Percentiles rank a stretch among this genome's conserved stretches.
phyloP scores from a whole-genome alignment of 129 eudicot genomes.

The Smallanthus sonchifolius region DNA sequence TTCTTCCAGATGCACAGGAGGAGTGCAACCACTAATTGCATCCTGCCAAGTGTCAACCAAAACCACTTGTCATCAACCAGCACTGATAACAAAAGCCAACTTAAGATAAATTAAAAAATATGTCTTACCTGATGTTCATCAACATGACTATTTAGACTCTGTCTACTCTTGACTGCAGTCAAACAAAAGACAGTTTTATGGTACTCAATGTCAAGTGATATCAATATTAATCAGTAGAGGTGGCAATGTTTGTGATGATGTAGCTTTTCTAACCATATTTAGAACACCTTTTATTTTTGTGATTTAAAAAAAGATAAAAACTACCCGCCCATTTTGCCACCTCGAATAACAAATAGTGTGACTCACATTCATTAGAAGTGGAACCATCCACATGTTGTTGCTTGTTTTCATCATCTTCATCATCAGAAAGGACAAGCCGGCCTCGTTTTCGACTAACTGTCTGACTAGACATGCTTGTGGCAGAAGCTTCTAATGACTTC shows the following conservation, averaged over 20 bases:
- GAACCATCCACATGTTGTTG: slow-evolving; percentile 49
- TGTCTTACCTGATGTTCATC: slow-evolving; percentile 48
- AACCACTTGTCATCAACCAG: neutral
- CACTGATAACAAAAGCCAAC: neutral
- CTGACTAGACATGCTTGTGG: slow-evolving; percentile 52
- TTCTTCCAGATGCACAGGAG: slow-evolving; percentile 54
- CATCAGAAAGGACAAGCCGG: slow-evolving; percentile 74
- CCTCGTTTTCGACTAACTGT: slow-evolving; percentile 65
- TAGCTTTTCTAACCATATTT: neutral
- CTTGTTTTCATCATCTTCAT: slow-evolving; percentile 61
- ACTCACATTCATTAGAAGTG: slow-evolving; percentile 77
- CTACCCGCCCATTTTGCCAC: neutral
- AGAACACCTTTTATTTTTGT: neutral
- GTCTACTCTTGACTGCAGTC: slow-evolving; percentile 49
- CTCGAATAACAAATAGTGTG: neutral
- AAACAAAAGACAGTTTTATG: slow-evolving; percentile 14
- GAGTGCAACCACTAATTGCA: slow-evolving; percentile 42
- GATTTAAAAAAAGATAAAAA: neutral
- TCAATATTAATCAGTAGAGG: neutral
- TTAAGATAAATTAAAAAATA: neutral
- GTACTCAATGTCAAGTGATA: slow-evolving; percentile 8
- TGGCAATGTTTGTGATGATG: neutral
- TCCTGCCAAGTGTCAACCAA: slow-evolving; percentile 41
- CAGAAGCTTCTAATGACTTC: slow-evolving; percentile 39
- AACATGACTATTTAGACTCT: slow-evolving; percentile 21